phyloP scores from a whole-genome alignment of 2,329 filamentous ascomycete species.

The Fonsecaea erecta region DNA sequence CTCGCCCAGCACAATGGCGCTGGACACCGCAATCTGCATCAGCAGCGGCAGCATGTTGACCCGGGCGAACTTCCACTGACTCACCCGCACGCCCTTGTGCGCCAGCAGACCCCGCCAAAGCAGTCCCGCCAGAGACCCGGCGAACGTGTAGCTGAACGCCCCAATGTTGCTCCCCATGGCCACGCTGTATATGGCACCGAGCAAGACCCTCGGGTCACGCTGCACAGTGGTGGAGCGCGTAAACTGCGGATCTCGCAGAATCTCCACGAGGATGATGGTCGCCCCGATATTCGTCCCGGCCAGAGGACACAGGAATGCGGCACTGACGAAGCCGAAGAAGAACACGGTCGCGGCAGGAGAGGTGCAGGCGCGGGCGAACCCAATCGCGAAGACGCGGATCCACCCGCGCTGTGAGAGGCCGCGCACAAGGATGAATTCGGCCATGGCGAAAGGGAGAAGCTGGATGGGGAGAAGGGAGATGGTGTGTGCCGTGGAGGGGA shows the following conservation, averaged over 20 bases:
- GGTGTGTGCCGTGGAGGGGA: conserved; percentile 34
- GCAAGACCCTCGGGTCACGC: conserved; percentile 28
- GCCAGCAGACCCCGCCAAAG: conserved; percentile 35
- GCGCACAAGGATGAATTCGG: conserved; percentile 38
- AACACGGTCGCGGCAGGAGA: conserved; percentile 34
- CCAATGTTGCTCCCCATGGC: conserved; percentile 39
- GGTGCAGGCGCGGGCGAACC: conserved; percentile 36
- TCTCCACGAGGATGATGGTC: conserved; percentile 39
- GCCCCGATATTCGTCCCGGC: conserved; percentile 39
- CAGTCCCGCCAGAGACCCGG: conserved; percentile 36
- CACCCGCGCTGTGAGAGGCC: conserved; percentile 37
- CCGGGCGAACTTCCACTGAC: conserved; percentile 34
- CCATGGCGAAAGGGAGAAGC: conserved; percentile 38
- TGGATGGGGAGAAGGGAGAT: conserved; percentile 32
- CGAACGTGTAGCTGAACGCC: conserved; percentile 38
- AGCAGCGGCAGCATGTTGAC: conserved; percentile 36
- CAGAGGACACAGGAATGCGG: conserved; percentile 36
- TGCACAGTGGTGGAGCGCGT: conserved; percentile 22
- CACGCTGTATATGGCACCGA: conserved; percentile 34
- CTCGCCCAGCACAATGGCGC: conserved; percentile 35
- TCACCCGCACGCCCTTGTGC: conserved; percentile 35
- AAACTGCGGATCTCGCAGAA: conserved; percentile 35
- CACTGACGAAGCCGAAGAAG: conserved; percentile 37
- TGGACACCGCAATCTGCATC: conserved; percentile 35
- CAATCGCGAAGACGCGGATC: conserved; percentile 36